Base-by-base conservation (phyloP, 169 alveolate species). In the Cystoisospora suis region DNA sequence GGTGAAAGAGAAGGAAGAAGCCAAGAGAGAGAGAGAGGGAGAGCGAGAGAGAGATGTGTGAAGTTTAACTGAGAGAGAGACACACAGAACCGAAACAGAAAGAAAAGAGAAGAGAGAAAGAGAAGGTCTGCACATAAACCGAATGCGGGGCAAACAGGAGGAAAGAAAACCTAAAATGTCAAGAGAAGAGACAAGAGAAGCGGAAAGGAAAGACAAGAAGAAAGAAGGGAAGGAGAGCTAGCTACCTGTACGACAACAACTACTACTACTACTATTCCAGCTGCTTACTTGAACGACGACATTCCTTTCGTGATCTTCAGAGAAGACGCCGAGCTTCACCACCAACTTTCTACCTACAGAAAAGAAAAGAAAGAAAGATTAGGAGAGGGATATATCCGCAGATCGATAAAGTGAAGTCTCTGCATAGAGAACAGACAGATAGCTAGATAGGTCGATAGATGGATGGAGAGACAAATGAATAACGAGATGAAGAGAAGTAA, bases 251-350 rank as follows among this genome's bases (percentile, higher is more conserved):
- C n/a, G n/a, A n/a, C n/a, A n/a, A n/a, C n/a, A n/a, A n/a, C n/a
- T n/a, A n/a, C n/a, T n/a, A n/a, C n/a, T n/a, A n/a, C n/a, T n/a
- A n/a, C n/a, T n/a, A n/a, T n/a, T n/a, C n/a, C n/a, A n/a, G n/a
- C n/a, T n/a, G n/a, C 91, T 4, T 36, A 87, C 91, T 77, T 65
- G 79, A 34, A 87, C 65, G 61, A 61, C 34, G 70, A 87, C 45
- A 87, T 46, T 70, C 59, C 91, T 56, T 17, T 70, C 72, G 79
- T 53, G 91, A 65, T 87, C 91, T n/a, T 87, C 91, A 0, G 81
- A n/a, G 80, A 87, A 87, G 61, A 56, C 32, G 79, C 91, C 91
- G 47, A 87, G 85, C 45, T 87, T 87, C 69, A 87, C 4, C 42
- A 87, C 79, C 87, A 87, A 9, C 42, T 87, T 65, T 77, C 58